Percentiles rank a stretch among this genome's conserved stretches.
These are phyloP conservation scores for Echeveria elegans DNA, from an alignment of 164 flowering plant species.

Conservation along the genomic window DNA sequence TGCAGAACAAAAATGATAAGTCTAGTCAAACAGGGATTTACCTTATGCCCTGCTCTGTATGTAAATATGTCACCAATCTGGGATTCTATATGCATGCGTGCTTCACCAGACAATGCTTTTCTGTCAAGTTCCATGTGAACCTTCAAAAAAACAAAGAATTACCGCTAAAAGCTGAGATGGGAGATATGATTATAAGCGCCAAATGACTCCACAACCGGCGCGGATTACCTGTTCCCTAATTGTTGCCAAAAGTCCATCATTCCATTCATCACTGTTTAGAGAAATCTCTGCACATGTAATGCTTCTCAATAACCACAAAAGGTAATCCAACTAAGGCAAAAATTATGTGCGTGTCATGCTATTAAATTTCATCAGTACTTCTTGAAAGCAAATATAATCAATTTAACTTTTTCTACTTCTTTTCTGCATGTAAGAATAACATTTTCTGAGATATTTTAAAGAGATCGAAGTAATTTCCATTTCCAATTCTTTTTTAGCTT, in stretches of 20 bases:
- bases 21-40: slow-evolving; percentile 15
- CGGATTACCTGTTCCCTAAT: slow-evolving; percentile 76
- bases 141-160: slow-evolving; percentile 21
- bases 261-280: slow-evolving; percentile 93
- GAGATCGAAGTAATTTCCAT: neutral
- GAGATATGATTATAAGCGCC: neutral
- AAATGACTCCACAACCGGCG: neutral
- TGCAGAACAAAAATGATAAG: neutral
- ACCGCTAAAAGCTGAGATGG: neutral
- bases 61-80: slow-evolving; percentile 53
- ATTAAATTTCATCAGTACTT: neutral
- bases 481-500: neutral
- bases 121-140: slow-evolving; percentile 95
- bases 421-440: neutral
- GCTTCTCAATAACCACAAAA: slow-evolving; percentile 2
- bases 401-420: neutral
- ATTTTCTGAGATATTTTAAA: neutral
- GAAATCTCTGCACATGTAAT: slow-evolving; percentile 45
- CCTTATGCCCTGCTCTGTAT: slow-evolving; percentile 87
- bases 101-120: slow-evolving; percentile 57
- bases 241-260: slow-evolving; percentile 93
- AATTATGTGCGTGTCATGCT: neutral
- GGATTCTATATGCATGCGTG: slow-evolving; percentile 24
- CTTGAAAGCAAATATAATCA: neutral
- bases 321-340: neutral